Conservation (phyloP, 2,329 filamentous ascomycete genomes). For the Clarireedia homoeocarpa region DNA sequence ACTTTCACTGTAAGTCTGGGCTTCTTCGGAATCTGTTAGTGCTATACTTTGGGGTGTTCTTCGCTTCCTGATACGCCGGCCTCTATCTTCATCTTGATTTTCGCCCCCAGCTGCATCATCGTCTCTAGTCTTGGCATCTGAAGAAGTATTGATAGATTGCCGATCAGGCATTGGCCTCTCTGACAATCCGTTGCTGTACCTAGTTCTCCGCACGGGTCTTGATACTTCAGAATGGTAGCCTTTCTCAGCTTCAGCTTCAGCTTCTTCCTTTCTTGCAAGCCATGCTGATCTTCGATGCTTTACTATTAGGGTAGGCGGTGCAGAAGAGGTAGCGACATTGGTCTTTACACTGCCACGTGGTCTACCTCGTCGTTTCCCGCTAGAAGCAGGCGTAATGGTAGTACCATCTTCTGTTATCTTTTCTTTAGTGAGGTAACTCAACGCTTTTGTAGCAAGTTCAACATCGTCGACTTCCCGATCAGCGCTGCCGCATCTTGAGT, state of each 20-base stretch:
- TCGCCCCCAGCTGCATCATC: background rate
- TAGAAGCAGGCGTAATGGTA: conserved; percentile 7
- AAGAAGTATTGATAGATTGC: background rate
- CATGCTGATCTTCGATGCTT: conserved; percentile 22
- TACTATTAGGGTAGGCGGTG: background rate
- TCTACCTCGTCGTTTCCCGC: conserved; percentile 12
- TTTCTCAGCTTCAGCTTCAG: conserved; percentile 10
- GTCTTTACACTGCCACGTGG: conserved; percentile 2
- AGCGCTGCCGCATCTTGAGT: background rate
- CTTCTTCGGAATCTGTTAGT: background rate
- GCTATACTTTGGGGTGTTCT: background rate
- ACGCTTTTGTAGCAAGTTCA: conserved; percentile 20
- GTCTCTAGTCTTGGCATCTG: background rate
- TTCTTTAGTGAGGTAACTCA: conserved; percentile 14
- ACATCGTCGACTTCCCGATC: conserved; percentile 8
- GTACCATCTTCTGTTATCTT: background rate
- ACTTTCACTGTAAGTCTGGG: background rate
- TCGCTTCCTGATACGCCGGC: background rate
- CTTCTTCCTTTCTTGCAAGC: conserved; percentile 23
- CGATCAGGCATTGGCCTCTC: background rate
- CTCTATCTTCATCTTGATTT: background rate
- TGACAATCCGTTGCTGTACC: background rate
- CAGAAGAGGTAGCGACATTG: background rate
- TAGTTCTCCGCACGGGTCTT: background rate
- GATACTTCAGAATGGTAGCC: background rate